Base-by-base conservation (phyloP, 345 rosid species). In the Lepidium sativum region DNA sequence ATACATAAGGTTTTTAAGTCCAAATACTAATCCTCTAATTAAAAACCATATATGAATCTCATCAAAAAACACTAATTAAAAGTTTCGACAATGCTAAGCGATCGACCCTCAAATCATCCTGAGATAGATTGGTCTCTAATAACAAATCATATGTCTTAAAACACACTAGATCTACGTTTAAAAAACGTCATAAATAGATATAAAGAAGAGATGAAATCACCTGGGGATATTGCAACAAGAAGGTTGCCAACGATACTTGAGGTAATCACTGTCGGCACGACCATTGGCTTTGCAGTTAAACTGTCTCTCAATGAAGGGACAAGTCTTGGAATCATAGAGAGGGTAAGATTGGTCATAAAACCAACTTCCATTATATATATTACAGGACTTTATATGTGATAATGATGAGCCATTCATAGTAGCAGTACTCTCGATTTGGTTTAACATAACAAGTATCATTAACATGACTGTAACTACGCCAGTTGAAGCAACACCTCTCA, bases 211-310 rank as follows among this genome's bases (percentile, higher is more conserved):
- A 9, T 18, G 20, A 6, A 38, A 18, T 40, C 37, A 89, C 96
- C 89, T 77, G 13, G 84, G 80, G 45, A 86, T 55, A 64, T 68
- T 64, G 70, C 91, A 84, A 41, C 59, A 57, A 31, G 16, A 32
- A 9, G 89, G 94, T 49, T 84, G 81, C 96, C 96, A 89, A 37
- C 85, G 68, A 43, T 79, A 89, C 45, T 75, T 78, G 51, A 89
- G 91, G 67, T 89, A 84, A 10, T 44, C 60, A 9, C 6, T 54
- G 78, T 89, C 94, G 3, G 82, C 84, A 29, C 89, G 80, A 16
- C 91, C 85, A 15, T 79, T 83, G 27, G 15, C 18, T 14, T 60
- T 77, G 77, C 91, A 89, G 63, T 86, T 75, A 58, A 89, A 89
- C 54, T 75, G 65, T 67, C 32, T 69, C 67, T 79, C 78, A 1